Evolutionary conservation across 345 rosid genomes (phyloP).

Genomic region (Alliaria petiolata): DNA sequence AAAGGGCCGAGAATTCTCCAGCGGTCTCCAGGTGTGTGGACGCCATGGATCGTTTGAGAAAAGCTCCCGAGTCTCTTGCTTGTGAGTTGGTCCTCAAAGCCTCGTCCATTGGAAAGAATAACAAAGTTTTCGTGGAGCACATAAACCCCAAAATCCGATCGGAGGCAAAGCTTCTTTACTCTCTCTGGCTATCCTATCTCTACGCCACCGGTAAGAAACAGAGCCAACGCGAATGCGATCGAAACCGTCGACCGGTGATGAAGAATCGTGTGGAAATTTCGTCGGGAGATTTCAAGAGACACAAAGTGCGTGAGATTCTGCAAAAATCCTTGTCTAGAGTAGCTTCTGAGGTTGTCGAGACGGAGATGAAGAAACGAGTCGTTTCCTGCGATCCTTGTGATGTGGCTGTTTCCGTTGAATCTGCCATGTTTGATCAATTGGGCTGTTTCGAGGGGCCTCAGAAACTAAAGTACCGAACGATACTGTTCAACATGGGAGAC

Average conservation of each 20-base stretch:
- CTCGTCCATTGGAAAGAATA: background rate
- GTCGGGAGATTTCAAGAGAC: no score
- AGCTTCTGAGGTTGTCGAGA: no score
- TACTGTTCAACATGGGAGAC: slow-evolving; percentile 23
- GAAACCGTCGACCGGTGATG: background rate
- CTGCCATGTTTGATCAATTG: background rate
- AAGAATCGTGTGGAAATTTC: no score
- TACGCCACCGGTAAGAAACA: background rate
- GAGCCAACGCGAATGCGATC: background rate
- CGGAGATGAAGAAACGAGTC: slow-evolving; percentile 14
- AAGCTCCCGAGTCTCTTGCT: slow-evolving; percentile 12
- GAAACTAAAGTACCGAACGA: slow-evolving; percentile 8
- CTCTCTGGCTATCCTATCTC: background rate
- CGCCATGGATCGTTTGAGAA: background rate
- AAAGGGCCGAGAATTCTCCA: background rate
- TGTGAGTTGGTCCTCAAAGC: background rate
- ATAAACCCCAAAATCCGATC: background rate
- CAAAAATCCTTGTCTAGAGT: no score
- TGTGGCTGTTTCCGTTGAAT: slow-evolving; percentile 11
- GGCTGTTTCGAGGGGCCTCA: slow-evolving; percentile 1
- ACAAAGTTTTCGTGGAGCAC: background rate
- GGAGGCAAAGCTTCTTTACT: background rate
- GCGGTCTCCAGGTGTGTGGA: background rate
- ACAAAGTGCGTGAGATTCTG: no score
- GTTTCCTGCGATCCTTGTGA: background rate